Evolutionary conservation across 2,329 filamentous ascomycete species (phyloP).

Genomic region (Penicillium glabrum): DNA sequence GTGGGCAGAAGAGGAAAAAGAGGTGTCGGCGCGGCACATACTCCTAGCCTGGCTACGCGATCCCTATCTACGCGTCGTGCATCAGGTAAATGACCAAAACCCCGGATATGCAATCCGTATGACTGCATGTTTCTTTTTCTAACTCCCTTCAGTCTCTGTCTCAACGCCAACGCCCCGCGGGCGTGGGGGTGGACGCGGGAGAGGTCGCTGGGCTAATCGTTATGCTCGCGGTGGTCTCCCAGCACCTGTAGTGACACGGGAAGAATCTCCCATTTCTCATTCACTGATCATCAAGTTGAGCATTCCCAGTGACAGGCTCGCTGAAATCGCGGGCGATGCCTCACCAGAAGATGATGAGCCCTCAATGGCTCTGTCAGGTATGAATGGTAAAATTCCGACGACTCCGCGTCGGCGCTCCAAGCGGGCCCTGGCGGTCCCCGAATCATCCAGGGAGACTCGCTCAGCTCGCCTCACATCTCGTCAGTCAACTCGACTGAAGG

Average conservation of each 20-base stretch:
- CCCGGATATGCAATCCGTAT: not conserved
- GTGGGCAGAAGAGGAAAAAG: conserved; percentile 37
- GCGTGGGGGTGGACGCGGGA: conserved; percentile 19
- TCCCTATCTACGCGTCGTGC: conserved; percentile 17
- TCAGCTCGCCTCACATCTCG: not conserved
- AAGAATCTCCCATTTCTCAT: not conserved
- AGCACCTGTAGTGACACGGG: not conserved
- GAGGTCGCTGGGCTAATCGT: conserved; percentile 18
- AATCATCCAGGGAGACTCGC: conserved; percentile 35
- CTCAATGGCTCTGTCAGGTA: conserved; percentile 1
- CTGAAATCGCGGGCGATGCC: not conserved
- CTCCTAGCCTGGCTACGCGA: conserved; percentile 19
- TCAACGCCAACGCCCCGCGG: conserved; percentile 8
- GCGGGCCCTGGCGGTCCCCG: conserved; percentile 28
- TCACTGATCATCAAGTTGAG: not conserved
- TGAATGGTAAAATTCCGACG: conserved; percentile 20
- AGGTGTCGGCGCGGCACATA: conserved; percentile 6
- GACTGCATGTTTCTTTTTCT: not conserved
- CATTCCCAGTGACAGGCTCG: not conserved
- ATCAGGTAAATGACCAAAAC: conserved; percentile 20
- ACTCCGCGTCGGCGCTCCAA: conserved; percentile 37
- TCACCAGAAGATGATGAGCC: conserved; percentile 14
- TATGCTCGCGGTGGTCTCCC: conserved; percentile 14
- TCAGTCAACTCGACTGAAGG: conserved; percentile 35
- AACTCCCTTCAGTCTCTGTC: conserved; percentile 19